Percentiles rank a stretch among this genome's conserved stretches.
These are phyloP conservation scores for Heimioporus retisporus DNA, from an alignment of 1,284 basidiomycete species.

Conservation along the genomic window DNA sequence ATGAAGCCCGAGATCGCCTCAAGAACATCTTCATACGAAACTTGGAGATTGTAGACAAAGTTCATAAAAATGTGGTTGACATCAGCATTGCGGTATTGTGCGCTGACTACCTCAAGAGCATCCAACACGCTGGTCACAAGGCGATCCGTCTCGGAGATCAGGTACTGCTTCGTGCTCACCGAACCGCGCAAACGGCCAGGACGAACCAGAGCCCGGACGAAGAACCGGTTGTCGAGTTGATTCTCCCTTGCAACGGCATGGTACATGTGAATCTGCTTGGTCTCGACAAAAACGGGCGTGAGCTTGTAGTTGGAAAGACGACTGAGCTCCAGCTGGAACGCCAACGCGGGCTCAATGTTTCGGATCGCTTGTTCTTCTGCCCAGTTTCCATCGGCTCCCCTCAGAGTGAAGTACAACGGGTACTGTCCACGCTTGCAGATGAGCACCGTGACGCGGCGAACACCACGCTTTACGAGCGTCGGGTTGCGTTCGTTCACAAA, in stretches of 20 bases:
- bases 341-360: constrained; percentile 98
- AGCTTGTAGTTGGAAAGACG: constrained; percentile 98
- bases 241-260: constrained; percentile 97
- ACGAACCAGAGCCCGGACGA: constrained; percentile 96
- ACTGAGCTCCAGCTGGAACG: constrained; percentile 98
- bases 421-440: constrained; percentile 95
- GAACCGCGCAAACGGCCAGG: constrained; percentile 94
- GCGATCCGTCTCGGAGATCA: constrained; percentile 98
- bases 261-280: constrained; percentile 97
- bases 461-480: constrained; percentile 79
- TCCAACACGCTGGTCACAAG: constrained; percentile 96
- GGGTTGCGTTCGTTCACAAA: constrained; percentile 81
- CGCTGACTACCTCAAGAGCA: constrained; percentile 92
- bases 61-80: constrained; percentile 99
- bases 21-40: constrained; percentile 97
- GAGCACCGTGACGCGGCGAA: constrained; percentile 93
- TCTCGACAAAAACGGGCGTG: constrained; percentile 93
- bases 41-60: constrained; percentile 97
- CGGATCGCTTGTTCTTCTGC: constrained; percentile 96
- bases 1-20: constrained; percentile 98
- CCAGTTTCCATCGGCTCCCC: constrained; percentile 84
- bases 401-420: constrained; percentile 95
- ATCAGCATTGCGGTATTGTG: constrained; percentile 90
- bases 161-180: constrained; percentile 96
- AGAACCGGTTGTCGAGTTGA: constrained; percentile 97